These are phyloP conservation scores for Salmacisia buchloeana DNA, from an alignment of 1,284 basidiomycete species.

Conservation along the genomic window DNA sequence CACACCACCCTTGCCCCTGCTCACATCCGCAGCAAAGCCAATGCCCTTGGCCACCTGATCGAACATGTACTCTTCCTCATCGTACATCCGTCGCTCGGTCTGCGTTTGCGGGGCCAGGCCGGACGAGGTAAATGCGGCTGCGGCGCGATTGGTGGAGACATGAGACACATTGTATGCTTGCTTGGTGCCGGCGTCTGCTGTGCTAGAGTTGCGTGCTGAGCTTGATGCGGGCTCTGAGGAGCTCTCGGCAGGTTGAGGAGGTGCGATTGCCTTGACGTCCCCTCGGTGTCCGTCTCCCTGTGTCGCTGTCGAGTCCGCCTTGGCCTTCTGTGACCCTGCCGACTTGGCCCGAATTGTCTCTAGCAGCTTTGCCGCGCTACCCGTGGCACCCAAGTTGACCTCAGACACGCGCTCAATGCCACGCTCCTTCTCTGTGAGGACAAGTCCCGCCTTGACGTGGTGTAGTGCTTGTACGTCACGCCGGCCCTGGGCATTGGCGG, in stretches of 20 bases:
- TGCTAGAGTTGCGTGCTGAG: too few relatives aligned
- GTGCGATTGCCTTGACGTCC: background rate
- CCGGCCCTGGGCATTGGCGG: conserved; percentile 38
- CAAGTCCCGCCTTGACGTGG: conserved; percentile 47
- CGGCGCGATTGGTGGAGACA: conserved; percentile 67
- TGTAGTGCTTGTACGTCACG: conserved; percentile 31
- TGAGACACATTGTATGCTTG: background rate
- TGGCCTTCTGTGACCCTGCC: conserved; percentile 11
- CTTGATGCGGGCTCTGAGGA: background rate
- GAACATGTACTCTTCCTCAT: conserved; percentile 87
- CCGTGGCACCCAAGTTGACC: conserved; percentile 45
- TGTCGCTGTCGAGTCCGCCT: background rate
- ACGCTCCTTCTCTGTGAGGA: conserved; percentile 31
- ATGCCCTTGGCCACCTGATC: conserved; percentile 78
- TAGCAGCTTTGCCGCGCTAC: conserved; percentile 40
- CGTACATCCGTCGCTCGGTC: conserved; percentile 72
- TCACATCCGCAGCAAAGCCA: conserved; percentile 40
- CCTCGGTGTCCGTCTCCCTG: too few relatives aligned
- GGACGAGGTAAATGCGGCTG: conserved; percentile 88
- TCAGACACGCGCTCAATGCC: conserved; percentile 33
- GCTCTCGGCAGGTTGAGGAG: background rate
- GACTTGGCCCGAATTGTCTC: conserved; percentile 20
- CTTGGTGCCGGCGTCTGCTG: background rate
- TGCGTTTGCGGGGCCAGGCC: conserved; percentile 73
- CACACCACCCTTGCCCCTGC: conserved; percentile 7